Evolutionary conservation across 2,329 filamentous ascomycete species (phyloP).

Genomic region (Metarhizium rileyi): DNA sequence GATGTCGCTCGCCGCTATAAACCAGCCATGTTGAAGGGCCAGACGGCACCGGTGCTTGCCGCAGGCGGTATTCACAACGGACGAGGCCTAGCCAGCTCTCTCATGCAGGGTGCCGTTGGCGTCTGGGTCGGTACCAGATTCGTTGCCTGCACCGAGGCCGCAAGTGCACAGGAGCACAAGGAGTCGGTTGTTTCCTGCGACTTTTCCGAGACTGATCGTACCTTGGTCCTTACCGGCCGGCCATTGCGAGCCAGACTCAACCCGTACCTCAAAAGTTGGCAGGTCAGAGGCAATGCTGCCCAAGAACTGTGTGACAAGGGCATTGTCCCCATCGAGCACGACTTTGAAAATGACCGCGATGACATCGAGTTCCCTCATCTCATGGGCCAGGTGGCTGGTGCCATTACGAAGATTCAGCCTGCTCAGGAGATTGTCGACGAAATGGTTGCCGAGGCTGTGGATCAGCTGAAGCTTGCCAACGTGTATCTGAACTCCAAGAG

Average conservation of each 20-base stretch:
- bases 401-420: constrained; percentile 67
- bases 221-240: constrained; percentile 71
- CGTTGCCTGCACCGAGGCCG: constrained; percentile 73
- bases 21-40: constrained; percentile 58
- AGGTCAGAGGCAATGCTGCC: constrained; percentile 64
- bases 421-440: constrained; percentile 78
- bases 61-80: constrained; percentile 84
- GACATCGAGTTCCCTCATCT: constrained; percentile 80
- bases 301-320: constrained; percentile 65
- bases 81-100: constrained; percentile 63
- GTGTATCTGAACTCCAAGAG: constrained; percentile 45
- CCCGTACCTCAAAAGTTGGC: constrained; percentile 76
- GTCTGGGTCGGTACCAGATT: constrained; percentile 96
- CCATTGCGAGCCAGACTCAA: constrained; percentile 75
- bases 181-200: constrained; percentile 68
- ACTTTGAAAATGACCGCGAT: constrained; percentile 64
- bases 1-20: constrained; percentile 69
- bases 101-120: constrained; percentile 81
- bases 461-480: constrained; percentile 52
- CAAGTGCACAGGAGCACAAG: constrained; percentile 75
- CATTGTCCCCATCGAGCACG: constrained; percentile 70
- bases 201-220: constrained; percentile 72
- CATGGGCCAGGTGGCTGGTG: constrained; percentile 88
- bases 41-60: constrained; percentile 70
- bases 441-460: constrained; percentile 72